Percentiles rank a stretch among this genome's conserved stretches.
Conservation (phyloP, 805 yeast species). For the Komagataella mondaviorum region DNA sequence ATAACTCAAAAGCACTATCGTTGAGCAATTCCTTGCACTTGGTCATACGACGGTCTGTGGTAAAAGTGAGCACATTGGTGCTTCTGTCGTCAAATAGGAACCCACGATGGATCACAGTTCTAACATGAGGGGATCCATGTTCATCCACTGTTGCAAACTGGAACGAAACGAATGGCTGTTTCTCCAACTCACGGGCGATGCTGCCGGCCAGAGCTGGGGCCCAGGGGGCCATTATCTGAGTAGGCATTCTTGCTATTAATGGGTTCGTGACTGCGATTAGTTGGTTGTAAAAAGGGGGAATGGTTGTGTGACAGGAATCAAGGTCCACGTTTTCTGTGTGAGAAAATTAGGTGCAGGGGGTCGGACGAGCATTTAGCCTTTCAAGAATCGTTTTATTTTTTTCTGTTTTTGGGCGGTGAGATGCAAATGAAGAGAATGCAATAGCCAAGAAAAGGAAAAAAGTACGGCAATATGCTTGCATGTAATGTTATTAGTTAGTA, state of each 20-base stretch:
- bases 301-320: neutral
- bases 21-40: constrained; percentile 40
- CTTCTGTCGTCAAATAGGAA: constrained; percentile 58
- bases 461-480: too few species aligned
- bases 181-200: constrained; percentile 28
- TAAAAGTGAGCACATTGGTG: constrained; percentile 53
- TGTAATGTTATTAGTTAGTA: too few species aligned
- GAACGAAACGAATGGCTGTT: constrained; percentile 41
- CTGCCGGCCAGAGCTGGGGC: constrained; percentile 50
- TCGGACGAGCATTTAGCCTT: neutral
- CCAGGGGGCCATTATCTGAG: constrained; percentile 56
- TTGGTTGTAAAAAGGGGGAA: neutral
- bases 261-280: neutral
- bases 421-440: neutral
- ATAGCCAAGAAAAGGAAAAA: neutral
- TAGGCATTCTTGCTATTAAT: neutral
- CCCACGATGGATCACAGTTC: constrained; percentile 65
- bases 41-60: constrained; percentile 59
- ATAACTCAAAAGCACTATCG: constrained; percentile 57
- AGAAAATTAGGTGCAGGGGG: neutral
- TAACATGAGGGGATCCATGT: constrained; percentile 40
- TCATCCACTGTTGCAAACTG: constrained; percentile 57
- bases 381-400: too few species aligned
- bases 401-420: neutral
- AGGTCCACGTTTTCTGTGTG: neutral